A percentile compares a stretch with the other conserved stretches of the same genome.
Conservation (phyloP, 768 basidiomycete species). For the Terana coerulea region DNA sequence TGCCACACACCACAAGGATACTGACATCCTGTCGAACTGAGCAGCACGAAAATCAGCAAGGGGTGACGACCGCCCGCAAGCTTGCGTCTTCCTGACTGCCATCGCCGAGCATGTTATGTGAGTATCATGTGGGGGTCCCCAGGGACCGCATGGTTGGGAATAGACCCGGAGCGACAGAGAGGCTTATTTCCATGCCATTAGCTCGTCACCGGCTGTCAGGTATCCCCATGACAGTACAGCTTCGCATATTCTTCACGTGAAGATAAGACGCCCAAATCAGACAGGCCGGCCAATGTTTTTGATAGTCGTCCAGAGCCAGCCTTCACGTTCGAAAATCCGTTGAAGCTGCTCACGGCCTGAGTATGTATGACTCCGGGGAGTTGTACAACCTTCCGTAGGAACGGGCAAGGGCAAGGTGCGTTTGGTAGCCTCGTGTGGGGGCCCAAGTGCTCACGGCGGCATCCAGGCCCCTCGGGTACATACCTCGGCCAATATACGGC, state of each 20-base stretch:
- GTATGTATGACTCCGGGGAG: background rate
- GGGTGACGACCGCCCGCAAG: background rate
- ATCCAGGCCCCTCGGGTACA: background rate
- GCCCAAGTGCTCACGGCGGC: background rate
- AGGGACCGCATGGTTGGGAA: too few relatives aligned
- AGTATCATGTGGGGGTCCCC: background rate
- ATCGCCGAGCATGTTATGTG: background rate
- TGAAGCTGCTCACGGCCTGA: too few relatives aligned
- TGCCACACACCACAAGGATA: constrained; percentile 13
- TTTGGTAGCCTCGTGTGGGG: too few relatives aligned
- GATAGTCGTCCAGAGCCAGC: background rate
- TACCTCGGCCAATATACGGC: background rate
- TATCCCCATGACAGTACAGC: background rate
- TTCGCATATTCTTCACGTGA: background rate
- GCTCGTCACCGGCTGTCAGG: background rate
- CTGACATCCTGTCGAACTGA: constrained; percentile 12
- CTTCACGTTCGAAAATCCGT: background rate
- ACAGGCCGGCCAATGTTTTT: background rate
- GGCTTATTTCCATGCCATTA: background rate
- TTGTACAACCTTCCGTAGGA: background rate
- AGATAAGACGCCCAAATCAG: background rate
- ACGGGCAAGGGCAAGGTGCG: background rate
- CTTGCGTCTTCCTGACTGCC: background rate
- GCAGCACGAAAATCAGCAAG: background rate
- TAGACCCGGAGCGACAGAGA: background rate